A percentile compares a stretch with the other conserved stretches of the same genome.
phyloP scores from a whole-genome alignment of 371 early-diverging fungal species.

The Saksenaea oblongispora region DNA sequence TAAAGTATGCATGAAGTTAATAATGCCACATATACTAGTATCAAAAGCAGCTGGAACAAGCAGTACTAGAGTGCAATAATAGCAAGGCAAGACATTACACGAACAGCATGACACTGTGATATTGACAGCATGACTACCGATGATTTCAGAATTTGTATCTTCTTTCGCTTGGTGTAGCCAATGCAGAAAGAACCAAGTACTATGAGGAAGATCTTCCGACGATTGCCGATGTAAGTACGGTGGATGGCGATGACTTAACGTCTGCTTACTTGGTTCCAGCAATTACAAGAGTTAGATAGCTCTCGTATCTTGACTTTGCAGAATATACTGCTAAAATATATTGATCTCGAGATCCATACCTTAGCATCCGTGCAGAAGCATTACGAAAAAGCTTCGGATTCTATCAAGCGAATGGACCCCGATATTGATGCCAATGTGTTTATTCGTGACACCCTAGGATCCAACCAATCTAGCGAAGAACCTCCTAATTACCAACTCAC shows the following conservation, averaged over 20 bases:
- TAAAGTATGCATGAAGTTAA: not conserved
- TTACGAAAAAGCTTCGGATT: conserved; percentile 32
- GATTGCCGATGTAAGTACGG: conserved; percentile 58
- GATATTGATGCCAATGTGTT: conserved; percentile 55
- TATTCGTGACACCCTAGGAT: conserved; percentile 28
- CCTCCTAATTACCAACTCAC: conserved; percentile 27
- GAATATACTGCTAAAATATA: conserved; percentile 46
- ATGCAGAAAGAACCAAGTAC: conserved; percentile 61
- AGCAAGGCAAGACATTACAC: conserved; percentile 59
- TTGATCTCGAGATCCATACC: conserved; percentile 48
- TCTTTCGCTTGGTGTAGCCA: conserved; percentile 59
- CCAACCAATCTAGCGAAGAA: conserved; percentile 14
- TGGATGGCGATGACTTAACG: not conserved
- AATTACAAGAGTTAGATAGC: conserved; percentile 61
- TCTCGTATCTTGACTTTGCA: conserved; percentile 53
- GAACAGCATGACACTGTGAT: not conserved
- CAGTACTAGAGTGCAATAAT: conserved; percentile 76
- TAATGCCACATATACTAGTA: conserved; percentile 25
- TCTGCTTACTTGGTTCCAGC: conserved; percentile 32
- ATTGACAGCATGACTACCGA: not conserved
- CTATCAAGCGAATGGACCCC: conserved; percentile 49
- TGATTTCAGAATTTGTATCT: conserved; percentile 64
- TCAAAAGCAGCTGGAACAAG: conserved; percentile 61
- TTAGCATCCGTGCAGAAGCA: conserved; percentile 38
- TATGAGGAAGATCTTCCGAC: conserved; percentile 62